Evolutionary conservation across 73 alveolate species (phyloP), one percentile per base, ranked within the genome.

Genomic region (Paramecium pentaurelia): DNA sequence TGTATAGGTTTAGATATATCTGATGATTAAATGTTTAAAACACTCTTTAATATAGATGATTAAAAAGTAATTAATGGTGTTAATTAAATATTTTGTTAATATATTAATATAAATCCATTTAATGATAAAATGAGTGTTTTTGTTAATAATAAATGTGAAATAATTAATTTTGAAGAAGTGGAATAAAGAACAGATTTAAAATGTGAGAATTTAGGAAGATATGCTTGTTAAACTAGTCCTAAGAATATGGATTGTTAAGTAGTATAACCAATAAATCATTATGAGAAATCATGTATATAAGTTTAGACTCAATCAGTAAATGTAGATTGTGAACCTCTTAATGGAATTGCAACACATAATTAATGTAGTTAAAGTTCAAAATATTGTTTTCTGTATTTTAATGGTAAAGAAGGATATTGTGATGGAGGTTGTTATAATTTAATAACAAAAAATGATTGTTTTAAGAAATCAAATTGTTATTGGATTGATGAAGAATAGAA

Each of bases 1-100:
- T 75, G 88, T 38, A 75, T 75, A n/a, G 88, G 88, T 36, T 37
- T 36, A 38, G 88, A 75, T 14, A 75, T 38, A 16, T 38, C 60
- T 22, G 60, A 36, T 75, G 88, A 42, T 20, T n/a, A 4, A 10
- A 75, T 75, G 60, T 42, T 64, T 64, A 64, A 32, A 12, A 27
- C 38, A 75, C 18, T 38, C 4, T 75, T 38, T 12, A 75, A 10
- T 75, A 12, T 75, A 5, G 18, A 38, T 6, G 34, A 75, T 75
- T 3, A 30, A 22, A 75, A 42, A 34, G 84, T 64, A 8, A 22
- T 75, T 4, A 2, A 10, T 12, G 88, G 88, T 30, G 68, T 75
- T 1, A 75, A 75, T 16, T 42, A 75, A 9, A 38, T 75, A 36
- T 75, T 2, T 75, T 75, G 88, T 3, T 14, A 75, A 75, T 75